A percentile compares a stretch with the other conserved stretches of the same genome.
Evolutionary conservation across 257 asterid genomes (phyloP).

Genomic region (Osmanthus fragrans): DNA sequence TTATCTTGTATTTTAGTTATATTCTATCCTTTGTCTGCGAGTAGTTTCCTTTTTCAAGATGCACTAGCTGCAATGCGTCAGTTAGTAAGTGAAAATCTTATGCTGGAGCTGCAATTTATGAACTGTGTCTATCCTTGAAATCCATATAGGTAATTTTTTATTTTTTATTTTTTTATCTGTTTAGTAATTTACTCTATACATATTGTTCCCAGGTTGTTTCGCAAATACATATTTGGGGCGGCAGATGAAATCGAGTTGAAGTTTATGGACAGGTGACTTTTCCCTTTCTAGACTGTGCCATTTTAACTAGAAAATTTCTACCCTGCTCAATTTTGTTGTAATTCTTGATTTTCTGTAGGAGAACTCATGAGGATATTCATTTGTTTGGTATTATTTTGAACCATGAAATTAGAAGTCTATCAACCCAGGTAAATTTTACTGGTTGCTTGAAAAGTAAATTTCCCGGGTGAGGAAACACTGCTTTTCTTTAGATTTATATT

Average conservation of each 20-base stretch:
- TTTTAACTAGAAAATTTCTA: background rate
- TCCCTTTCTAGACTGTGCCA: background rate
- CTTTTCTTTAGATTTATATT: background rate
- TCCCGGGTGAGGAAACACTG: background rate
- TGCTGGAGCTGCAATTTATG: background rate
- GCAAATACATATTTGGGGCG: slow-evolving; percentile 53
- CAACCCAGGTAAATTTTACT: slow-evolving; percentile 38
- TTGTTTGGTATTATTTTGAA: slow-evolving; percentile 44
- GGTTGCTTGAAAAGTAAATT: slow-evolving; percentile 6
- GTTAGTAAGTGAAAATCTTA: background rate
- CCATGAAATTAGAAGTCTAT: slow-evolving; percentile 50
- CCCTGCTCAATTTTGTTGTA: background rate
- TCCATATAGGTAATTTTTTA: background rate
- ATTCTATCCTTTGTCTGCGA: background rate
- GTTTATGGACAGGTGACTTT: slow-evolving; percentile 49
- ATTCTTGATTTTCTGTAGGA: slow-evolving; percentile 30
- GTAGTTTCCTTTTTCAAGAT: background rate
- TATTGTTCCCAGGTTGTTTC: slow-evolving; percentile 35
- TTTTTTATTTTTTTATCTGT: background rate
- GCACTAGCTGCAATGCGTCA: slow-evolving; percentile 4
- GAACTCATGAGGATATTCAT: slow-evolving; percentile 49
- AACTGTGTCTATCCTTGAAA: background rate
- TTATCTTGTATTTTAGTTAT: background rate
- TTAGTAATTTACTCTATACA: background rate
- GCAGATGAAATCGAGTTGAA: slow-evolving; percentile 57